A percentile compares a stretch with the other conserved stretches of the same genome.
Evolutionary conservation across 345 rosid species (phyloP).

Genomic region (Hypericum androsaemum): DNA sequence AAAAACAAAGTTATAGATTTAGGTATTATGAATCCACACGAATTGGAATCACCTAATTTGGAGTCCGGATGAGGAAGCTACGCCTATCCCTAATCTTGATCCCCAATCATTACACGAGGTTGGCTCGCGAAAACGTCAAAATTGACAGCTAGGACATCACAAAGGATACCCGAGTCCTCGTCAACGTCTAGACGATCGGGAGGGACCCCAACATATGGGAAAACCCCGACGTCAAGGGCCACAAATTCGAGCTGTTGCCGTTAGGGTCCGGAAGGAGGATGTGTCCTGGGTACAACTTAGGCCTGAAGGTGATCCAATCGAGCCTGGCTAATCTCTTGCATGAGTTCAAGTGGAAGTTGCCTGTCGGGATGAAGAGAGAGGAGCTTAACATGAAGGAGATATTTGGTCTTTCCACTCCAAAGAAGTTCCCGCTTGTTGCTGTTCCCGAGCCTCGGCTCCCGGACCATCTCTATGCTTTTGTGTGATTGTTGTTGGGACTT

Average conservation of each 20-base stretch:
- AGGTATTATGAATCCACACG: too few species aligned
- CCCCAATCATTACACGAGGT: too few species aligned
- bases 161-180: conserved; percentile 11
- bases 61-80: too few species aligned
- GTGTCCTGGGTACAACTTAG: conserved; percentile 28
- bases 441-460: conserved; percentile 14
- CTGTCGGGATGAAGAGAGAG: conserved; percentile 6
- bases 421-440: conserved; percentile 11
- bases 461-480: conserved; percentile 4
- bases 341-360: conserved; percentile 24
- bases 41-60: too few species aligned
- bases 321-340: conserved; percentile 23
- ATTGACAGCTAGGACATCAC: conserved; percentile 15
- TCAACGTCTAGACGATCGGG: conserved; percentile 24
- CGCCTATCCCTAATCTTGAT: too few species aligned
- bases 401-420: conserved; percentile 19
- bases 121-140: conserved; percentile 12
- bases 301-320: conserved; percentile 15
- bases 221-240: conserved; percentile 14
- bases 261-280: conserved; percentile 31
- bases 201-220: conserved; percentile 21
- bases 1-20: too few species aligned
- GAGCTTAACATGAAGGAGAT: conserved; percentile 20
- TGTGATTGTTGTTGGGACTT: neutral
- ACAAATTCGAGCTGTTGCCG: conserved; percentile 23